Evolutionary conservation across 176 grass and related monocot genomes (phyloP), one percentile per base, ranked within the genome.

Genomic region (Ensete ventricosum): DNA sequence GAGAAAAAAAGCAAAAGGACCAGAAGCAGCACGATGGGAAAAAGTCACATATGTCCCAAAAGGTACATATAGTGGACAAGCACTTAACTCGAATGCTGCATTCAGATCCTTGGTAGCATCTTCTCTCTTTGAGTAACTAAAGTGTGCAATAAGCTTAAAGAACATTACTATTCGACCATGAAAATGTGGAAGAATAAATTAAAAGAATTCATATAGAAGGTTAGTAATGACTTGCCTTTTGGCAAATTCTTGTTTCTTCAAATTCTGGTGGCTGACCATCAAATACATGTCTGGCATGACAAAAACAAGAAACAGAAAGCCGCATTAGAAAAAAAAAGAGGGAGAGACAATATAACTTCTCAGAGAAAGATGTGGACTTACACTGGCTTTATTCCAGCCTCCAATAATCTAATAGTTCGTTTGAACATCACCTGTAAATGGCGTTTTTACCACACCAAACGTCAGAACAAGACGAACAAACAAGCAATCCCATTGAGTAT

Each of bases 381-480:
- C 95, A 98, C 88, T 78, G 90, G 95, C 72, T 98, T 91, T 65
- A 93, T 91, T 85, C 95, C 95, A 53, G 90, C 88, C 77, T 98
- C 88, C 13, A 98, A 78, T 82, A 98, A 84, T 85, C 84, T 91
- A 77, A 89, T 55, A 14, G 86, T 93, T 58, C 90, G 82, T 64
- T 91, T 93, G 55, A 98, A 87, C 88, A 98, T 89, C 62, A 90
- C 88, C 72, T 93, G 86, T 53, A 98, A 88, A 85, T 98, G 95
- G 81, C 90, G 89, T 70, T 49, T 70, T 20, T 1, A 69, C 14
- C 21, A 73, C 69, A 52, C 11, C 58, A 66, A 64, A 77, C 16
- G 49, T 53, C 59, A 52, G 13, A 60, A 9, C 20, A 17, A 13
- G 75, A 17, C 17, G 9, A 27, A 48, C 13, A 74, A 68, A 81